Evolutionary conservation across 306 rosid species (phyloP), one percentile per base, ranked within the genome.

Genomic region (Citrullus amarus): DNA sequence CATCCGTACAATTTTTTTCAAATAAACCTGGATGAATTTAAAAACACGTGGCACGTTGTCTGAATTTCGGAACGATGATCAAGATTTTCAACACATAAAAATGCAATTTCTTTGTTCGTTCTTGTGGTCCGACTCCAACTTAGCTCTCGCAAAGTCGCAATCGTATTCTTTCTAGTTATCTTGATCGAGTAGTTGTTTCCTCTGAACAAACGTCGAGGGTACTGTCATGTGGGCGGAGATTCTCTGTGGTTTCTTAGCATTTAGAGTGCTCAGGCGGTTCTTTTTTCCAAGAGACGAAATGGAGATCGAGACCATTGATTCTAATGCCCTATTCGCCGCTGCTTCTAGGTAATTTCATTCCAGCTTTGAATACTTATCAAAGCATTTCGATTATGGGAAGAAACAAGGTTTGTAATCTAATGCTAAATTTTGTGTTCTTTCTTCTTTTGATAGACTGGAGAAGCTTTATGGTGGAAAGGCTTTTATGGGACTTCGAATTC

Each of bases 401-500:
- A 51, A 67, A 67, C 3, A 75, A n/a, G 3, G 50, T 13, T 5
- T 60, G 1, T 17, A 30, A 50, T 57, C 61, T 76, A 10, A 38
- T 46, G 12, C 44, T 81, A 6, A 75, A 62, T 77, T 17, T 56
- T 57, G 28, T 28, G 8, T 50, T 25, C 39, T 73, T 32, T 13
- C 32, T 11, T 51, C 17, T 53, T 67, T 78, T 56, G 53, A 13
- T 80, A 92, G 97, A 82, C 85, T 94, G 75, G 83, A 82, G 62
- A 91, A 92, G 91, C 82, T 90, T 80, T 89, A 88, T 32, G 93
- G 93, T 51, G 97, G 89, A 51, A 90, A 84, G 76, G 90, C 83
- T 14, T 87, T 83, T 72, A 88, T 84, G 6, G 98, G 96, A 68
- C 96, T 95, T 80, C 91, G 97, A 22, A 89, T 95, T 81, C 98